Conservation (phyloP, 176 grass and related monocot genomes). For the Pharus latifolius region DNA sequence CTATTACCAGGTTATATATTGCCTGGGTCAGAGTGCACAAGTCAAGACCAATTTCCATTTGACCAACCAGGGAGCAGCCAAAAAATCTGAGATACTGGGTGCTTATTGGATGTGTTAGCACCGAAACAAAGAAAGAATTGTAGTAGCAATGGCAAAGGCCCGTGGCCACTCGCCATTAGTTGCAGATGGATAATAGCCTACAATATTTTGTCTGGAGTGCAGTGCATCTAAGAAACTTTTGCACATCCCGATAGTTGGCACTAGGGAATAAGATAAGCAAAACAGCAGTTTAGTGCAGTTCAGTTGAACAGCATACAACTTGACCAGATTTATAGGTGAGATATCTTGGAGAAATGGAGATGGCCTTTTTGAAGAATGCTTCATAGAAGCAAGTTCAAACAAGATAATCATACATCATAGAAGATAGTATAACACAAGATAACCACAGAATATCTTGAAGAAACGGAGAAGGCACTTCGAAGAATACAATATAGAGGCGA, state of each 20-base stretch:
- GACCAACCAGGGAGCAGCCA: background rate
- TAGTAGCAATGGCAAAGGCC: conserved; percentile 1
- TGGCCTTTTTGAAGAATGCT: background rate
- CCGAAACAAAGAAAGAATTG: conserved; percentile 2
- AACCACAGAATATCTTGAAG: background rate
- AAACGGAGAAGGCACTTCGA: background rate
- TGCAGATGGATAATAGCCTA: conserved; percentile 8
- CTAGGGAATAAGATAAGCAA: background rate
- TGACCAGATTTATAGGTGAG: too few species aligned
- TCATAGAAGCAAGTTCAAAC: background rate
- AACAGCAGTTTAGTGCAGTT: background rate
- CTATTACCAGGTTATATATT: background rate
- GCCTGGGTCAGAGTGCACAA: background rate
- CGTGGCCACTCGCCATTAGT: conserved; percentile 31
- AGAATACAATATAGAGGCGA: background rate
- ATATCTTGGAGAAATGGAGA: background rate
- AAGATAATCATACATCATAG: too few species aligned
- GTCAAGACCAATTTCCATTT: conserved; percentile 14
- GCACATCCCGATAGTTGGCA: conserved; percentile 18
- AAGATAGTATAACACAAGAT: too few species aligned
- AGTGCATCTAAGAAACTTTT: conserved; percentile 23
- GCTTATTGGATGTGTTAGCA: conserved; percentile 19
- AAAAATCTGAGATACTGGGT: conserved; percentile 10
- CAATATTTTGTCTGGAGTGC: background rate
- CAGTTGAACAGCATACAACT: background rate